A percentile compares a stretch with the other conserved stretches of the same genome.
These are phyloP conservation scores for Polyporus arcularius DNA, from an alignment of 768 basidiomycete genomes.

Conservation along the genomic window DNA sequence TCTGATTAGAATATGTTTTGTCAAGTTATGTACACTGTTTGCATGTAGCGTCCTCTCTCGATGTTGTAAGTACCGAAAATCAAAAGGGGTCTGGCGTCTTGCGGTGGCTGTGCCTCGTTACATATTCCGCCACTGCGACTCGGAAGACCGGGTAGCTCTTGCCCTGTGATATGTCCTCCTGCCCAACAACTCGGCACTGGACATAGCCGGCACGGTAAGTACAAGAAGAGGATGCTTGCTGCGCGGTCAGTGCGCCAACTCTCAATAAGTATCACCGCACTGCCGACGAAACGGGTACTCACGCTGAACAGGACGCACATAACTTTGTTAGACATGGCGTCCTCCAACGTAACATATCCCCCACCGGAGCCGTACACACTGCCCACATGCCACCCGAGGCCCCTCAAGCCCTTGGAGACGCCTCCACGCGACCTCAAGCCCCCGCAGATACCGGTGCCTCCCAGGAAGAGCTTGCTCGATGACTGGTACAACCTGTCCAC, in stretches of 20 bases:
- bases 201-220: background rate
- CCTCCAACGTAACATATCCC: constrained; percentile 3
- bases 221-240: too few relatives aligned
- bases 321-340: background rate
- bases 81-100: background rate
- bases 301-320: too few relatives aligned
- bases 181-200: background rate
- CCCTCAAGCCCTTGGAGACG: constrained; percentile 12
- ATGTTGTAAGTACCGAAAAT: background rate
- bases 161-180: background rate
- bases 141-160: too few relatives aligned
- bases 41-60: too few relatives aligned
- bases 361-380: constrained; percentile 12
- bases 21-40: too few relatives aligned
- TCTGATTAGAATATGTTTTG: too few relatives aligned
- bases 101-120: background rate
- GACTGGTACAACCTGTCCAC: constrained; percentile 46
- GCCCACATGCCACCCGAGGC: constrained; percentile 1
- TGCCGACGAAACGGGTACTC: too few relatives aligned
- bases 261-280: background rate
- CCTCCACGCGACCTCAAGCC: background rate
- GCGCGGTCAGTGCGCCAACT: background rate
- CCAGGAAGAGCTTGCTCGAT: constrained; percentile 35
- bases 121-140: too few relatives aligned
- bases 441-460: constrained; percentile 44